phyloP scores from a whole-genome alignment of 108 stramenopile genomes.

The Stephanodiscus minutulus region DNA sequence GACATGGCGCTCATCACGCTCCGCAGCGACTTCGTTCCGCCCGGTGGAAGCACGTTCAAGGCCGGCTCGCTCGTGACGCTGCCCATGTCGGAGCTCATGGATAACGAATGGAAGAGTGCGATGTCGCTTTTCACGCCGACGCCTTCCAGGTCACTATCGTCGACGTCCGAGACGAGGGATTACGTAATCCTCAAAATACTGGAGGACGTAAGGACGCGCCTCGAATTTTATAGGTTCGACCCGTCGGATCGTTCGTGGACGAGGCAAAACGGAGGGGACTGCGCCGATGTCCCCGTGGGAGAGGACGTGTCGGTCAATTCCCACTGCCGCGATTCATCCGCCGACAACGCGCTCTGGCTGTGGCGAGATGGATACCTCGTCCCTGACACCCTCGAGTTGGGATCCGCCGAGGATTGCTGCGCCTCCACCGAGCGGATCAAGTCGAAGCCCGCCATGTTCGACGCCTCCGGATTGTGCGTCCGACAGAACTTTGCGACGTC shows the following conservation, averaged over 20 bases:
- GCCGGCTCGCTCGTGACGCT: constrained; percentile 59
- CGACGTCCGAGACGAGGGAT: constrained; percentile 60
- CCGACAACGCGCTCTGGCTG: constrained; percentile 31
- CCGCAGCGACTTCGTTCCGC: constrained; percentile 66
- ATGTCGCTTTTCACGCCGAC: constrained; percentile 65
- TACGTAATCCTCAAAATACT: constrained; percentile 66
- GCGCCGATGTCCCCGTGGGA: constrained; percentile 16
- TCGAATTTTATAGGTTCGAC: constrained; percentile 65
- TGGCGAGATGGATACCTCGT: constrained; percentile 49
- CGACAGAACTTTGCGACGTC: constrained; percentile 63
- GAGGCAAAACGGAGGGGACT: not conserved
- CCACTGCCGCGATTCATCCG: constrained; percentile 10
- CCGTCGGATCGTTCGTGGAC: constrained; percentile 11
- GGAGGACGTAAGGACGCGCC: constrained; percentile 72
- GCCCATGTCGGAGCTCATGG: constrained; percentile 55
- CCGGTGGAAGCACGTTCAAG: constrained; percentile 47
- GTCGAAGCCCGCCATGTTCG: constrained; percentile 57
- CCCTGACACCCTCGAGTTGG: constrained; percentile 31
- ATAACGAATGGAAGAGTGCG: constrained; percentile 42
- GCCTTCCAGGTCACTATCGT: constrained; percentile 51
- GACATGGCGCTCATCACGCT: constrained; percentile 59
- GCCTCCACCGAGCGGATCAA: constrained; percentile 42
- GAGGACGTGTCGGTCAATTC: constrained; percentile 30
- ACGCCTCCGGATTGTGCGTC: constrained; percentile 50
- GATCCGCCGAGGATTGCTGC: constrained; percentile 21